Base-by-base conservation (phyloP, 1,139 yeast species). In the Lodderomyces orthopsilosis region DNA sequence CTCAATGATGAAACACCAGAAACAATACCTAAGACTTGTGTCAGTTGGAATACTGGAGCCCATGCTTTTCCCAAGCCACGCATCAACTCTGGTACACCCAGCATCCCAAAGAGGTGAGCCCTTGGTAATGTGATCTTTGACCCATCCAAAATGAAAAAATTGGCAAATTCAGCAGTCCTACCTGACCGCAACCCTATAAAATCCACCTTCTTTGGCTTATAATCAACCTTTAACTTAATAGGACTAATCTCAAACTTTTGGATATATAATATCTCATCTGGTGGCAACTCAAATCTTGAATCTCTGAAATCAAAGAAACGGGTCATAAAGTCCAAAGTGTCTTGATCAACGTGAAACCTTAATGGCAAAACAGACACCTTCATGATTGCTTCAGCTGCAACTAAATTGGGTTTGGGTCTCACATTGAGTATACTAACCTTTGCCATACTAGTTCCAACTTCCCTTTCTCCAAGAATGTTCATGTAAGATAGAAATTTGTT, bases 171-270 rank as follows among this genome's bases (percentile, higher is more conserved):
- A 3, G 86, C 82, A 1, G 93, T 78, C 50, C 84, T 89, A 1
- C 97, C 97, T 0, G 96, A 85, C 44, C 87, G 72, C 18, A 93
- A 73, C 0, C 96, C 96, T 2, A 81, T 77, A 57, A 86, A 87
- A 58, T 91, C 95, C 19, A 89, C 75, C 51, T 82, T 86, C 56
- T 90, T 91, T 0, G 98, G 98, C 58, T 90, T 91, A 62, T 93
- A 94, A 61, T 93, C 98, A 35, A 93, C 68, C 50, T 83, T 83
- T 28, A 94, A 62, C 40, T 75, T 77, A 1, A 93, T 66, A 0
- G 85, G 74, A 42, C 77, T 72, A 14, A 89, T 73, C 41, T 78
- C 78, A 39, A 90, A 75, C 55, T 80, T 81, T 54, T 88, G 91
- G 33, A 90, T 70, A 55, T 79, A 91, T 1, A 82, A 58, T 4